Evolutionary conservation across 805 yeast species (phyloP).

Genomic region (Huiozyma naganishii): DNA sequence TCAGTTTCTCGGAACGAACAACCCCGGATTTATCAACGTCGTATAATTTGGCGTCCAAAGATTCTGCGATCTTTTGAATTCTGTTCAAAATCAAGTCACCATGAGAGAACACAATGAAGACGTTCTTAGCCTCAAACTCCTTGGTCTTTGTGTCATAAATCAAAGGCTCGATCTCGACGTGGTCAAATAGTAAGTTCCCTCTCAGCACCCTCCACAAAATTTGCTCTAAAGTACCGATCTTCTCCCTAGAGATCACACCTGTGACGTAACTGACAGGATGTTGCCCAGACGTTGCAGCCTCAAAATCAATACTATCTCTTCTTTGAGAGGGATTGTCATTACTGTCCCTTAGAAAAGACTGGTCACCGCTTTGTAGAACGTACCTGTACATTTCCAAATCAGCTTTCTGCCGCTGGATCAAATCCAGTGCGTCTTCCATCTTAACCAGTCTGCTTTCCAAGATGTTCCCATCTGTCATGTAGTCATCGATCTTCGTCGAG

Average conservation of each 20-base stretch:
- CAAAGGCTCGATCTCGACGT: constrained; percentile 44
- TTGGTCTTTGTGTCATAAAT: constrained; percentile 46
- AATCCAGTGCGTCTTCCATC: constrained; percentile 57
- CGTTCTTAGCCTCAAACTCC: constrained; percentile 40
- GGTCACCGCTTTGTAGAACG: constrained; percentile 40
- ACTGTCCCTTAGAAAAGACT: constrained; percentile 29
- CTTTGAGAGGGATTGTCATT: constrained; percentile 5
- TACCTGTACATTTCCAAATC: constrained; percentile 54
- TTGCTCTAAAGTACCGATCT: constrained; percentile 49
- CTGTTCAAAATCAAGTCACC: constrained; percentile 52
- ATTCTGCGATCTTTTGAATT: constrained; percentile 55
- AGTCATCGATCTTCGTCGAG: constrained; percentile 61
- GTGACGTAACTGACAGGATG: constrained; percentile 40
- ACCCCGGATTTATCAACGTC: constrained; percentile 37
- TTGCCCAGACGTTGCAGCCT: constrained; percentile 19
- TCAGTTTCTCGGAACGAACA: constrained; percentile 30
- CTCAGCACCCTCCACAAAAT: constrained; percentile 66
- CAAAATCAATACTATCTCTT: constrained; percentile 12
- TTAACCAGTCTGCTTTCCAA: constrained; percentile 68
- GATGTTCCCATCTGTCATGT: constrained; percentile 48
- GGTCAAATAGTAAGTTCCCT: constrained; percentile 57
- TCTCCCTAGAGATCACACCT: constrained; percentile 56
- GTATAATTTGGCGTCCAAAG: constrained; percentile 54
- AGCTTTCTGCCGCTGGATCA: constrained; percentile 43
- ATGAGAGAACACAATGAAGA: constrained; percentile 61